Evolutionary conservation across 2,329 filamentous ascomycete species (phyloP).

Genomic region (Elsinoe necatrix): DNA sequence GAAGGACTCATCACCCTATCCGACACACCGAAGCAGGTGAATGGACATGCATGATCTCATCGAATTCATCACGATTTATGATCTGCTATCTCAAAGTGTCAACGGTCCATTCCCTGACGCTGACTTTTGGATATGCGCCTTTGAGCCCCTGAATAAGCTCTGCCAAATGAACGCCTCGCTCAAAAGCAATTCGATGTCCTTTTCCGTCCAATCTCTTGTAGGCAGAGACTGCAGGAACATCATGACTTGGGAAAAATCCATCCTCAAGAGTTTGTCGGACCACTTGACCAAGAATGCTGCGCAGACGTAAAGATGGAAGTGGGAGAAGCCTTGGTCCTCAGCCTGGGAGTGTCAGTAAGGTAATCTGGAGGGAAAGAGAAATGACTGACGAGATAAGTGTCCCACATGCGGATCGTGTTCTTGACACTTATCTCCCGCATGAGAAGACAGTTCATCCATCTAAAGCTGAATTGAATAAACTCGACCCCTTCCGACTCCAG

Average conservation of each 20-base stretch:
- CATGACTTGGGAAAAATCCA: conserved; percentile 99
- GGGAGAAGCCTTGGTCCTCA: conserved; percentile 96
- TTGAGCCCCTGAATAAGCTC: conserved; percentile 87
- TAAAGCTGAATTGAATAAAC: conserved; percentile 98
- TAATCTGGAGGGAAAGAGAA: background rate
- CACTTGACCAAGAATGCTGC: conserved; percentile 97
- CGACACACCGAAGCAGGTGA: conserved; percentile 8
- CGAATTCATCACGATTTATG: conserved; percentile 7
- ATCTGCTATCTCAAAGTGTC: conserved; percentile 3
- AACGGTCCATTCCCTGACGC: conserved; percentile 9
- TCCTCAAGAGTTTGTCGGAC: conserved; percentile 88
- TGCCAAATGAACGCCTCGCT: conserved; percentile 99
- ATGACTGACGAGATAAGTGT: conserved; percentile 80
- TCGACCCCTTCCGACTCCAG: conserved; percentile 86
- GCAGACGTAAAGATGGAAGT: conserved; percentile 97
- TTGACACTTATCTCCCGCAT: conserved; percentile 96
- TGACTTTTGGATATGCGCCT: conserved; percentile 60
- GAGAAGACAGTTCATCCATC: conserved; percentile 98
- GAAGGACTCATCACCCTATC: conserved; percentile 29
- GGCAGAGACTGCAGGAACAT: conserved; percentile 97
- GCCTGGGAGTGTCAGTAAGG: conserved; percentile 49
- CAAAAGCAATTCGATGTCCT: conserved; percentile 90
- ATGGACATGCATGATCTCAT: conserved; percentile 12
- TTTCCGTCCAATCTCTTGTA: conserved; percentile 90
- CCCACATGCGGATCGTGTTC: conserved; percentile 98